Evolutionary conservation across 2,329 filamentous ascomycete species (phyloP), one percentile per base, ranked within the genome.

Genomic region (Cryoendolithus antarcticus): DNA sequence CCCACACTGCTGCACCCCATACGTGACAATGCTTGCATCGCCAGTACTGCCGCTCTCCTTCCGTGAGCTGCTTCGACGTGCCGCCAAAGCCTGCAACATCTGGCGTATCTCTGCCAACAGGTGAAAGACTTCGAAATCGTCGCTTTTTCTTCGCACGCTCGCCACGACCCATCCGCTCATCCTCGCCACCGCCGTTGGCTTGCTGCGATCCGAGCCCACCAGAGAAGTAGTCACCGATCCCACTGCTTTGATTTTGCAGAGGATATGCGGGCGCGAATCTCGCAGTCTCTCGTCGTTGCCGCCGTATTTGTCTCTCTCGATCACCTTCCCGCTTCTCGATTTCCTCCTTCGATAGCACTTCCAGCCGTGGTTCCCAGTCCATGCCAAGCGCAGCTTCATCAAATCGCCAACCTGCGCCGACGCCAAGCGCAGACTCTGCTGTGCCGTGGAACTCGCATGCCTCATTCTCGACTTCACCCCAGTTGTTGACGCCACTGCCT

Each of bases 321-420:
- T 98, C 91, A 37, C 86, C 86, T 61, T 98, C 91, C 21, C 91
- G 77, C 65, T 93, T 93, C 63, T 98, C 91, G 39, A 98, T 96
- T 56, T 98, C 91, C 52, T 98, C 91, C 52, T 94, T 93, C 30
- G 81, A 88, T 2, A 98, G 65, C 0, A 66, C 63, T 48, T 71
- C 67, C 11, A 71, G 62, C 46, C 67, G 67, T 1, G 67, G 67
- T 44, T 70, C 67, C 67, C 67, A 71, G 34, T 69, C 67, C 30
- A 60, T 59, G 32, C 65, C 88, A 3, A 96, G 71, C 43, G 86
- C 81, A 55, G 96, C 91, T 2, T 86, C 84, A 49, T 98, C 91
- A 57, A 95, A 94, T 47, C 91, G 75, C 89, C 91, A 96, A 2
- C 91, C 91, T 9, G 88, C 86, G 43, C 88, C 84, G n/a, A 81